Base-by-base conservation (phyloP, 768 basidiomycete species). In the Baorangia bicolor region DNA sequence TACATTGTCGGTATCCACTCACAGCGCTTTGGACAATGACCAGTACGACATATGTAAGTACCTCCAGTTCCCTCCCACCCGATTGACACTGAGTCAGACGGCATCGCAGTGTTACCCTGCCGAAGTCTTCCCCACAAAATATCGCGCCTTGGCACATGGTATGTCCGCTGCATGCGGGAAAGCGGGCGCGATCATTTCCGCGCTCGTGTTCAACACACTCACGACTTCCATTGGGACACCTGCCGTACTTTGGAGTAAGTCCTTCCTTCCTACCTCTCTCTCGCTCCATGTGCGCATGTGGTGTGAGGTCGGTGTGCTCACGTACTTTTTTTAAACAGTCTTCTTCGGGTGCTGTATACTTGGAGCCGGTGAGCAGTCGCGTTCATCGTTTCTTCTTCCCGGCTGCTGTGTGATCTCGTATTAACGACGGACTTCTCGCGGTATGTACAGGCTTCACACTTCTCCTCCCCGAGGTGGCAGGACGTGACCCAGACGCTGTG, bases 121-220 rank as follows among this genome's bases (percentile, higher is more conserved):
- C 4, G 88, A 90, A 72, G 84, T 90, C 12, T 90, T 90, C 76
- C 90, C 90, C 0, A 92, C 90, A 1, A 77, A 84, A 35, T 90
- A 83, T 72, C 80, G 84, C 42, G 87, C 85, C 25, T 80, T 80
- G 45, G 89, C 88, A 14, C 90, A 91, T 66, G 90, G 90, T 28
- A 73, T 89, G 13, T 84, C 83, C 2, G 90, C 90, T 3, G 90
- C 88, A 0, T 73, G 73, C 38, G 90, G 90, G 20, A 92, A 92
- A 66, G 75, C 74, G 0, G 90, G 90, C 49, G 90, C 90, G 0
- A 90, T 92, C 75, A 79, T 90, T 59, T 84, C 86, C 12, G 84
- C 86, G 1, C 80, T 90, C 40, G 87, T 77, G 2, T 90, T 91
- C 75, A 89, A 88, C 70, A 74, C 78, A 1, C 76, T 90, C 30